phyloP scores from a whole-genome alignment of 495 filamentous ascomycete genomes.

The Recurvomyces mirabilis region DNA sequence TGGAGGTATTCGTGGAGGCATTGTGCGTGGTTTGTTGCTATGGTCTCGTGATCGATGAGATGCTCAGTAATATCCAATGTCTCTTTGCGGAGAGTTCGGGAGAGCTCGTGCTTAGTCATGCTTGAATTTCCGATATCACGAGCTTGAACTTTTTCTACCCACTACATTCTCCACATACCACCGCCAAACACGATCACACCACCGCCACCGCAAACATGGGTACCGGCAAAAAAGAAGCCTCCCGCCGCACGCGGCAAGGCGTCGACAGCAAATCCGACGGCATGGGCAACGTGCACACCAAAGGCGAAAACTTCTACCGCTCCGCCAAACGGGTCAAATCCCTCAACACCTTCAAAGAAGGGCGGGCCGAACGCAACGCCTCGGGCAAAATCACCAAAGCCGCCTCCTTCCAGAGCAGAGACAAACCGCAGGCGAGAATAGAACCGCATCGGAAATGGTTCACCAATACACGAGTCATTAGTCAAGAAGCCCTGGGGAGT shows the following conservation, averaged over 20 bases:
- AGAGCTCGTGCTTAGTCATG: no score
- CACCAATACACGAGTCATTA: conserved; percentile 58
- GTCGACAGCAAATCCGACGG: conserved; percentile 68
- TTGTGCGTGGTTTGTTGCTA: conserved; percentile 1
- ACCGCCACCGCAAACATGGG: conserved; percentile 53
- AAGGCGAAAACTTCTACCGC: conserved; percentile 93
- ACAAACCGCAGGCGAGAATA: conserved; percentile 70
- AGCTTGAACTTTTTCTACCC: conserved; percentile 5
- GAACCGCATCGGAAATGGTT: conserved; percentile 92
- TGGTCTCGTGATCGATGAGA: no score
- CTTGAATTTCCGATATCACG: no score
- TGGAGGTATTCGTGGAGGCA: conserved; percentile 13
- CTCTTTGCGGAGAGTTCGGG: no score
- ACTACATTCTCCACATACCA: conserved; percentile 13
- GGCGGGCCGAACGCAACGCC: conserved; percentile 63
- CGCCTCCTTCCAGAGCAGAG: conserved; percentile 70
- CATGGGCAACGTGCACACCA: conserved; percentile 79
- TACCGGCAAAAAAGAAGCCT: conserved; percentile 85
- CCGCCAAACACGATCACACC: conserved; percentile 7
- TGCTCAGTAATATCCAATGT: no score
- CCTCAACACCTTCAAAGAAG: conserved; percentile 80
- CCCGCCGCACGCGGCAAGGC: conserved; percentile 68
- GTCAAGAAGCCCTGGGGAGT: conserved; percentile 57
- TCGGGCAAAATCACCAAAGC: conserved; percentile 67
- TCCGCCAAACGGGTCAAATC: conserved; percentile 77